A percentile compares a stretch with the other conserved stretches of the same genome.
Conservation (phyloP, 1,284 basidiomycete species). For the Naganishia liquefaciens region DNA sequence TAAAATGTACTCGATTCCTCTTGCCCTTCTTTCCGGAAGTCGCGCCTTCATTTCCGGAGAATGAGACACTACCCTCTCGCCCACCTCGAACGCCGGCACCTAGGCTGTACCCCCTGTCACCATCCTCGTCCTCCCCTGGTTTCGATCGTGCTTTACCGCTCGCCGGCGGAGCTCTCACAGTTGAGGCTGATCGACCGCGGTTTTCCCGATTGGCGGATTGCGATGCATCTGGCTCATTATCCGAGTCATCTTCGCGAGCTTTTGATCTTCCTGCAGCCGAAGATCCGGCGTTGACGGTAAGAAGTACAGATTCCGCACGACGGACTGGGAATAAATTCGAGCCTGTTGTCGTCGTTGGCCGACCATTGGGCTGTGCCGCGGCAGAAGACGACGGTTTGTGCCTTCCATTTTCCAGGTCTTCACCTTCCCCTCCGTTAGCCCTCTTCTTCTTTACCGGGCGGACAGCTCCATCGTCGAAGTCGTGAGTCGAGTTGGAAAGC, state of each 20-base stretch:
- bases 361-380: background rate
- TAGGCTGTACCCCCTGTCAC: conserved; percentile 9
- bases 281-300: background rate
- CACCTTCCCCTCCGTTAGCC: background rate
- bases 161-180: background rate
- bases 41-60: conserved; percentile 11
- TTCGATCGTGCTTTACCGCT: background rate
- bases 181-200: conserved; percentile 13
- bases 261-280: background rate
- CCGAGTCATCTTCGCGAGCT: conserved; percentile 15
- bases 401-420: background rate
- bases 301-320: conserved; percentile 7
- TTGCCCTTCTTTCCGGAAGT: conserved; percentile 39
- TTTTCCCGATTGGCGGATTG: background rate
- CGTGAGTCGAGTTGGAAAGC: background rate
- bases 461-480: background rate
- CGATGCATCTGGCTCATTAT: background rate
- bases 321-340: conserved; percentile 8
- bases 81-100: conserved; percentile 16
- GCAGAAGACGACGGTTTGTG: background rate
- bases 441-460: conserved; percentile 17
- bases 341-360: background rate
- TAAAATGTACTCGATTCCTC: conserved; percentile 53
- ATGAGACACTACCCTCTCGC: conserved; percentile 17
- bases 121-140: conserved; percentile 21